A percentile compares a stretch with the other conserved stretches of the same genome.
These are phyloP conservation scores for Phaffia tasmanica DNA, from an alignment of 768 basidiomycete species.

Conservation along the genomic window DNA sequence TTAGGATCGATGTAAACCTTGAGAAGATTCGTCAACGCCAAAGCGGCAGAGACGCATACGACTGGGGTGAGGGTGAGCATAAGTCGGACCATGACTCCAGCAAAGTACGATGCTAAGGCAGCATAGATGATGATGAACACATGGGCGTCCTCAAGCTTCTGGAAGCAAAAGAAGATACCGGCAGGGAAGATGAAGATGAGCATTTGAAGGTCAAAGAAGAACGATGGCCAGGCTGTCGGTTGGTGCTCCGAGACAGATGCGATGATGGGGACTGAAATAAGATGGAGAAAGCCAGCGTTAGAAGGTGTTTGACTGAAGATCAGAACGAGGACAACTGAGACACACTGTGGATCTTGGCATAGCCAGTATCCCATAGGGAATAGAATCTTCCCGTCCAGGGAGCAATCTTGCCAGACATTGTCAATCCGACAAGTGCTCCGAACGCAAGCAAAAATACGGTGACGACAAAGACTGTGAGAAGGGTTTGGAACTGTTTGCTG, in stretches of 20 bases:
- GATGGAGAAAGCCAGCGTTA: neutral
- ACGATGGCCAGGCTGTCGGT: conserved; percentile 98
- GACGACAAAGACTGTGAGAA: conserved; percentile 61
- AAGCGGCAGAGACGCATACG: conserved; percentile 85
- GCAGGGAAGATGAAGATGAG: conserved; percentile 97
- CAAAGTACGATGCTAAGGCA: conserved; percentile 91
- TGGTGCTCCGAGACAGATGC: conserved; percentile 99
- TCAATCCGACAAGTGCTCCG: conserved; percentile 62
- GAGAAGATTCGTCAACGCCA: conserved; percentile 75
- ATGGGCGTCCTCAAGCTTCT: conserved; percentile 86
- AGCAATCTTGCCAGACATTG: conserved; percentile 88
- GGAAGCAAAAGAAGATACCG: conserved; percentile 89
- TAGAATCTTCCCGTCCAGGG: conserved; percentile 99
- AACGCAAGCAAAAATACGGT: conserved; percentile 60
- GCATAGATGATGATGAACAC: conserved; percentile 98
- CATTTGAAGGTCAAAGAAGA: conserved; percentile 98
- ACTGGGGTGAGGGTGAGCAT: conserved; percentile 96
- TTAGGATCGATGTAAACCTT: conserved; percentile 80
- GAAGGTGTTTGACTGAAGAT: neutral
- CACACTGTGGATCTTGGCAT: conserved; percentile 77
- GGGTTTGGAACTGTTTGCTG: conserved; percentile 78
- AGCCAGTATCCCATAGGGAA: conserved; percentile 97
- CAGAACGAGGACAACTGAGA: conserved; percentile 23
- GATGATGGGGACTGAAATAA: conserved; percentile 64
- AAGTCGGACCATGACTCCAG: conserved; percentile 91